Conservation (phyloP, 2,329 filamentous ascomycete genomes). For the Apiospora arundinis region DNA sequence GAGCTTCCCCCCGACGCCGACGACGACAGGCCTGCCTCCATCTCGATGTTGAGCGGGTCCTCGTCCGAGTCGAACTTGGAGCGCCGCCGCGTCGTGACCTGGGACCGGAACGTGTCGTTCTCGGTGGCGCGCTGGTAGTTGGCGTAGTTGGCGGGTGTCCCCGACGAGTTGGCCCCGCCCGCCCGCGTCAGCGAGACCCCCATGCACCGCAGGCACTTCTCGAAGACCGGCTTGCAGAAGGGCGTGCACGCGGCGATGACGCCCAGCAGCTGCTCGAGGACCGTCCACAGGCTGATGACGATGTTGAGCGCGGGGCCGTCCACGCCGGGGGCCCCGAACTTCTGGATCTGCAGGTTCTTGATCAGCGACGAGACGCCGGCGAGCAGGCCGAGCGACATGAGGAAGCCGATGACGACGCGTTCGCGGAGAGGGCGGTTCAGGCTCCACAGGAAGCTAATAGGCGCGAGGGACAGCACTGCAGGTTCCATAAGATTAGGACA, state of each 20-base stretch:
- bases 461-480: conserved; percentile 13
- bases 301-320: conserved; percentile 4
- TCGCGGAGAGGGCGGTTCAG: conserved; percentile 2
- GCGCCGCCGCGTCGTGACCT: not conserved
- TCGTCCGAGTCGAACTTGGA: conserved; percentile 7
- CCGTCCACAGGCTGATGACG: conserved; percentile 16
- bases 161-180: not conserved
- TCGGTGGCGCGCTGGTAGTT: conserved; percentile 2
- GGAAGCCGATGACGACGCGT: conserved; percentile 14
- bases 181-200: not conserved
- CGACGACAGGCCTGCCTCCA: not conserved
- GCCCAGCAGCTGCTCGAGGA: conserved; percentile 3
- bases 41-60: conserved; percentile 12
- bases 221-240: conserved; percentile 19
- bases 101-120: conserved; percentile 15
- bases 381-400: conserved; percentile 18
- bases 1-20: not conserved
- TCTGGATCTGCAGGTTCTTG: not conserved
- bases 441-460: conserved; percentile 16
- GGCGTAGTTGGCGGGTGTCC: not conserved
- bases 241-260: conserved; percentile 11
- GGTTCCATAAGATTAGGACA: not conserved
- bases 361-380: conserved; percentile 14
- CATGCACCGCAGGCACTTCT: not conserved
- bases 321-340: not conserved